A percentile compares a stretch with the other conserved stretches of the same genome.
Evolutionary conservation across 2,329 filamentous ascomycete genomes (phyloP).

Genomic region (Trichoderma koningii): DNA sequence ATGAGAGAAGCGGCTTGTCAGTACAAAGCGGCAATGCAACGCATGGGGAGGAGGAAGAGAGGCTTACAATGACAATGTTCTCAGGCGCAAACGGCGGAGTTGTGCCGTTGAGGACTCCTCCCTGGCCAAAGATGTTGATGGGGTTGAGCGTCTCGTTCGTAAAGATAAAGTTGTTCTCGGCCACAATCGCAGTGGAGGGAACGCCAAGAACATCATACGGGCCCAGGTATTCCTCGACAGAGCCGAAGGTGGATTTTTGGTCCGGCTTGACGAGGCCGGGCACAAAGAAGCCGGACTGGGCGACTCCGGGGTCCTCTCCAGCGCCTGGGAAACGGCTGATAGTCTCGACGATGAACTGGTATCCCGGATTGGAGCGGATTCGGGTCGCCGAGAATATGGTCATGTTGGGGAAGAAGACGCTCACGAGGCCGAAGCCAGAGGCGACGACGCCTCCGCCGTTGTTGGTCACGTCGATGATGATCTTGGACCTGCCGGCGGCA

Average conservation of each 20-base stretch:
- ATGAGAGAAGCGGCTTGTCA: neutral
- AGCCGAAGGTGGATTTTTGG: neutral
- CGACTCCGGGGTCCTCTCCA: too few species aligned
- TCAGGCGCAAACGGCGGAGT: constrained; percentile 40
- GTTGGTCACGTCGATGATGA: constrained; percentile 64
- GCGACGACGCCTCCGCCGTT: constrained; percentile 60
- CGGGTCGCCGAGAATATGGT: constrained; percentile 21
- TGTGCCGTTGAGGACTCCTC: constrained; percentile 20
- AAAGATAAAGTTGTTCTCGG: neutral
- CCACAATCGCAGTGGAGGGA: constrained; percentile 7
- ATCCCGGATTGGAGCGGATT: constrained; percentile 21
- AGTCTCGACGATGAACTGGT: neutral
- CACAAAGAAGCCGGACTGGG: neutral
- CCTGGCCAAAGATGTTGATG: constrained; percentile 16
- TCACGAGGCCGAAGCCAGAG: constrained; percentile 53
- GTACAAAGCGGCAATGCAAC: neutral
- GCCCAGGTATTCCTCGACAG: neutral
- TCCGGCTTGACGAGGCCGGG: neutral
- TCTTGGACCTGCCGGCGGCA: constrained; percentile 40
- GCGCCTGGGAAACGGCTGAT: neutral
- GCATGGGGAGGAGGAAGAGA: neutral
- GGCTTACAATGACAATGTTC: constrained; percentile 47
- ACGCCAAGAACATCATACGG: constrained; percentile 1
- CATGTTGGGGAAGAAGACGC: constrained; percentile 40
- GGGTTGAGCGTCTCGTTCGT: constrained; percentile 27